Evolutionary conservation across 345 rosid genomes (phyloP), one percentile per base, ranked within the genome.

Genomic region (Carallia brachiata): DNA sequence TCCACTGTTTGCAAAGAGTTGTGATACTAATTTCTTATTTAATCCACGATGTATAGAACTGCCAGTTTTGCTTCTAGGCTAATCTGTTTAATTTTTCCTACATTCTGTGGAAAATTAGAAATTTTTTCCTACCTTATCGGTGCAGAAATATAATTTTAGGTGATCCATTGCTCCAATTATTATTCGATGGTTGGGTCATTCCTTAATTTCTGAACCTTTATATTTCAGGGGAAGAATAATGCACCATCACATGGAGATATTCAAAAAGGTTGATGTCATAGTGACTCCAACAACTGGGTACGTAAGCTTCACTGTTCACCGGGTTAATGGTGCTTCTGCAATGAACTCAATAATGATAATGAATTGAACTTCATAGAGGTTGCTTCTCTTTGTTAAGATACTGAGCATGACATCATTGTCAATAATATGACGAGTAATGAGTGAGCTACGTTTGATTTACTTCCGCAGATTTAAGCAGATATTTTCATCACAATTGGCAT

Each of bases 271-370:
- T 68, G 94, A 92, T 79, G 84, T 90, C 80, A 88, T 90, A 62
- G 94, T 92, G 57, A 92, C 96, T 44, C 97, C 97, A 65, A 88
- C 96, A 55, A 81, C 94, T 17, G 97, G 90, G 89, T 92, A 82
- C 7, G 89, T 65, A 44, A 48, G 48, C 16, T 56, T 57, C 7
- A 44, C 2, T 63, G 58, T 40, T 67, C 36, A 32, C 48, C 4
- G 12, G 6, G 27, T 47, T 59, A 7, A 8, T n/a, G 47, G 30
- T 67, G 62, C n/a, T 47, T n/a, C 47, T 32, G 64, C 36, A 44
- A 36, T 12, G 59, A 56, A 19, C 15, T 36, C 48, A 27, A 31
- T 28, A 17, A 72, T 50, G 19, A 27, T 44, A 15, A 66, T 48
- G 36, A 59, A 56, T 1, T 57, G 50, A 54, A 66, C 32, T 28